These are phyloP conservation scores for Pseudonitzschia pungens DNA, from an alignment of 108 stramenopile genomes.

Conservation along the genomic window DNA sequence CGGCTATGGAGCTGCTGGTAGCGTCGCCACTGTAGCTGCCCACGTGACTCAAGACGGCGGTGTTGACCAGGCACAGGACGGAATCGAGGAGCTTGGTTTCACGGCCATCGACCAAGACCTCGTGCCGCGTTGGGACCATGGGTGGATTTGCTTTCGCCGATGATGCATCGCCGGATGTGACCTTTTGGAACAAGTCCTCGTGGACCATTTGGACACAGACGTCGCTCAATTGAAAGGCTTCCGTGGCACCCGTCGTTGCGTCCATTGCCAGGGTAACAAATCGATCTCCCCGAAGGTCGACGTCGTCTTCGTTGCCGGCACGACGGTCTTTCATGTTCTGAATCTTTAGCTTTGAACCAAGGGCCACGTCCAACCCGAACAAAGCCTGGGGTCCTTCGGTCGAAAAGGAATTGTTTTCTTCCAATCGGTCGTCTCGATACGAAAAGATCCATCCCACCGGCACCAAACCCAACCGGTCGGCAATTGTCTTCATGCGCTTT, in stretches of 20 bases:
- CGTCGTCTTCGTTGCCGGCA: neutral
- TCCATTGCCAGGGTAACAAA: constrained; percentile 81
- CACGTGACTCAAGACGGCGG: constrained; percentile 71
- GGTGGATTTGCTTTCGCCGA: constrained; percentile 22
- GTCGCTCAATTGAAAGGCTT: constrained; percentile 88
- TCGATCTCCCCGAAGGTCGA: constrained; percentile 38
- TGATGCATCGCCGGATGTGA: neutral
- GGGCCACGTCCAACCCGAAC: constrained; percentile 53
- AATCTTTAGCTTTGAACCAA: constrained; percentile 66
- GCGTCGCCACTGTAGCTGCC: constrained; percentile 53
- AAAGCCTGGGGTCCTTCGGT: constrained; percentile 70
- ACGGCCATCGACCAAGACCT: constrained; percentile 65
- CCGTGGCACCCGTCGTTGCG: constrained; percentile 74
- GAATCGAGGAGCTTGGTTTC: constrained; percentile 80
- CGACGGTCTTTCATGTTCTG: constrained; percentile 55
- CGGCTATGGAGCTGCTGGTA: constrained; percentile 24
- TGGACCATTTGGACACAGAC: constrained; percentile 85
- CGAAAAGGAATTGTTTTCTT: constrained; percentile 13
- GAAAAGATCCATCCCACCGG: constrained; percentile 88
- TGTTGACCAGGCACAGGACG: constrained; percentile 80
- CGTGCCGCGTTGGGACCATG: constrained; percentile 41
- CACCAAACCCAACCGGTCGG: constrained; percentile 57
- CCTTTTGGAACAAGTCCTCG: constrained; percentile 52
- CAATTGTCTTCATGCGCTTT: constrained; percentile 52
- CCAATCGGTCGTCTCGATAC: constrained; percentile 58